Conservation (phyloP, 2,329 filamentous ascomycete genomes). For the Coniochaeta prunicola region DNA sequence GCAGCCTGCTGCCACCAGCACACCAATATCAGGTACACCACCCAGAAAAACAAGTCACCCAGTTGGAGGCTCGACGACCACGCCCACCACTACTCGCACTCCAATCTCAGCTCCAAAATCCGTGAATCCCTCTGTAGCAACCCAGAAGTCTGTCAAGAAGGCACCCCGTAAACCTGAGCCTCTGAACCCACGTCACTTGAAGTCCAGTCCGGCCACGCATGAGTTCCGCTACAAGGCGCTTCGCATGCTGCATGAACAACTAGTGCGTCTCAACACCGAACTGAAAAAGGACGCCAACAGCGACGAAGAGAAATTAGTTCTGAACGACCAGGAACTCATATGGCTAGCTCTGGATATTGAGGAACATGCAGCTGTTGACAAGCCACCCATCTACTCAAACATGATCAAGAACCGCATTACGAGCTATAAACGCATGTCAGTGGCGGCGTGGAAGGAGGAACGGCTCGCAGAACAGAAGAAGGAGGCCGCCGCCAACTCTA, state of each 20-base stretch:
- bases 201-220: conserved; percentile 48
- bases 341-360: conserved; percentile 69
- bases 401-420: conserved; percentile 76
- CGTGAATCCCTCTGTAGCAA: background rate
- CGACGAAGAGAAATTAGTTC: conserved; percentile 44
- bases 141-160: conserved; percentile 4
- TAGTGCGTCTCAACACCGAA: conserved; percentile 59
- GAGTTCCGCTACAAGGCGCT: conserved; percentile 50
- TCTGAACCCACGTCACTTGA: conserved; percentile 61
- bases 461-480: conserved; percentile 25
- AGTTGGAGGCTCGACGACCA: background rate
- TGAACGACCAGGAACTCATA: conserved; percentile 61
- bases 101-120: conserved; percentile 3
- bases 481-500: conserved; percentile 4
- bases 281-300: conserved; percentile 44
- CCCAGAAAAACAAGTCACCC: background rate
- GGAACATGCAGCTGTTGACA: conserved; percentile 62
- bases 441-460: conserved; percentile 64
- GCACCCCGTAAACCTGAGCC: conserved; percentile 35
- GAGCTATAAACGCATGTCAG: conserved; percentile 66
- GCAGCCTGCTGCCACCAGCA: background rate
- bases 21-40: conserved; percentile 3
- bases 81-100: background rate
- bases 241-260: conserved; percentile 57
- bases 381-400: conserved; percentile 69